Evolutionary conservation across 371 early-diverging fungal genomes (phyloP).

Genomic region (Syncephalastrum racemosum): DNA sequence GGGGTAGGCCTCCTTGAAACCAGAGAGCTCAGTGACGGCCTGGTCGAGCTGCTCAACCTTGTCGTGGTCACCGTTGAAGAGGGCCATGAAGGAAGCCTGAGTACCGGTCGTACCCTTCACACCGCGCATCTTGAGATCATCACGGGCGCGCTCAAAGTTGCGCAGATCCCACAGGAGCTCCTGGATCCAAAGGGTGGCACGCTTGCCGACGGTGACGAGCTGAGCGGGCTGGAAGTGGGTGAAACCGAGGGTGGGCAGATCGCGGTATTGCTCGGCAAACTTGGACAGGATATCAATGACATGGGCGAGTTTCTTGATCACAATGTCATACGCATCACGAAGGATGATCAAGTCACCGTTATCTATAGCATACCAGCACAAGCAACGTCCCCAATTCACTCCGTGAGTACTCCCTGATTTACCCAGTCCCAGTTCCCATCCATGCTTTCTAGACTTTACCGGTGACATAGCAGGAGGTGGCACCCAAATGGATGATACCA

Average conservation of each 20-base stretch:
- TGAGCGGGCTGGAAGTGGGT: conserved; percentile 99
- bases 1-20: conserved; percentile 82
- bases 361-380: conserved; percentile 46
- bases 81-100: conserved; percentile 95
- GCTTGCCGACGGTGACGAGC: conserved; percentile 97
- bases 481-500: conserved; percentile 95
- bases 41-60: conserved; percentile 91
- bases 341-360: conserved; percentile 95
- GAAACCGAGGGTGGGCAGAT: conserved; percentile 94
- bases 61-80: conserved; percentile 93
- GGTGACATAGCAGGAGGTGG: conserved; percentile 97
- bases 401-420: no score
- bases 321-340: conserved; percentile 90
- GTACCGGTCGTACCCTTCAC: conserved; percentile 99
- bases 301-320: conserved; percentile 85
- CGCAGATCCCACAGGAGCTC: conserved; percentile 96
- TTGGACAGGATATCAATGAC: conserved; percentile 76
- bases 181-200: conserved; percentile 94
- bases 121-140: conserved; percentile 92
- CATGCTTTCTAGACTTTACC: conserved; percentile 31
- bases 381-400: neutral
- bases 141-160: conserved; percentile 86
- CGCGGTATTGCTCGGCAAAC: conserved; percentile 82
- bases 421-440: no score
- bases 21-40: conserved; percentile 87